Base-by-base conservation (phyloP, 768 basidiomycete species). In the Suillus spraguei region DNA sequence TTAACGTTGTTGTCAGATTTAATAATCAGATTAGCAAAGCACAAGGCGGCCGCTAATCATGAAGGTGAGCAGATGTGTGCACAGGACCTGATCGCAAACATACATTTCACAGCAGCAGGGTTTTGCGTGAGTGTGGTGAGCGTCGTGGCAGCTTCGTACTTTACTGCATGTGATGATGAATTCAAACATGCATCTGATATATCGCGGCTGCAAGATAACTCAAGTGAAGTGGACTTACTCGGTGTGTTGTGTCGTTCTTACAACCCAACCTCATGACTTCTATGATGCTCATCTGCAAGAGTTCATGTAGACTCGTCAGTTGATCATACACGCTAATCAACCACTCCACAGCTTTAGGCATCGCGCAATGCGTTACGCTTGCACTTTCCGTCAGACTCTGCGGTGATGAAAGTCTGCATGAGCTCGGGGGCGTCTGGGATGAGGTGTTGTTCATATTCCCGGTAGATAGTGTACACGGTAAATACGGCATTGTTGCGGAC, bases 1-100 rank as follows among this genome's bases (percentile, higher is more conserved):
- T 98, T 99, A 76, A 98, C 97, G 69, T 99, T 99, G 79, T 99
- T 99, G 79, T 99, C 97, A 2, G 95, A 94, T 77, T 96, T 97
- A 74, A 91, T 83, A 64, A 95, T 88, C 54, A 99, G 86, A 67
- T 87, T 91, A 70, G 97, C 93, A 66, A 97, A 88, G 67, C 86
- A 91, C 10, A 88, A 86, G 4, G 95, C 96, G 55, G 95, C 92
- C 65, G 97, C 96, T 97, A 64, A 44, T 46, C 44, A 22, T 61
- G 53, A 39, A 28, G 16, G 13, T 63, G 67, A 61, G 28, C 53
- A 60, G 42, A 28, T 22, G 52, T 60, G 14, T 8, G 14, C n/a
- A 60, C 60, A 32, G 11, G 36, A 32, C 10, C 4, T 11, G 13
- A 42, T 38, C 49, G 46, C 42, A 8, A 44, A 60, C 77, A 28